These are phyloP conservation scores for Penicillium sp. DNA, from an alignment of 2,329 filamentous ascomycete species.

Conservation along the genomic window DNA sequence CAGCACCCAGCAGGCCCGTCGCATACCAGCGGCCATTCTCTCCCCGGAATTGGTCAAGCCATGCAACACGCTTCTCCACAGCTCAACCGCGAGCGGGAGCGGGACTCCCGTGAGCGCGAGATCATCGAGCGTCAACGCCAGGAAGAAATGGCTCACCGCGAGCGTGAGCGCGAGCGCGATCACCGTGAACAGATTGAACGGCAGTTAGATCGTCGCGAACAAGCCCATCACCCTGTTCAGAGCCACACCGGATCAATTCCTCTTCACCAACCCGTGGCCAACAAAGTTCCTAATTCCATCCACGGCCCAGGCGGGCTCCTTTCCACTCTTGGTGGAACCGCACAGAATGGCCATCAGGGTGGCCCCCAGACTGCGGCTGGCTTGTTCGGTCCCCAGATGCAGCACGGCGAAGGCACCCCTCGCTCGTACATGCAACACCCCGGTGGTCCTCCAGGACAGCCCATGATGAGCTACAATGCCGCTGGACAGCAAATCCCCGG, in stretches of 20 bases:
- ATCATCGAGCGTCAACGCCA: slow-evolving; percentile 50
- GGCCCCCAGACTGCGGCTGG: slow-evolving; percentile 60
- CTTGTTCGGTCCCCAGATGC: slow-evolving; percentile 62
- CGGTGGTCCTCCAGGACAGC: slow-evolving; percentile 53
- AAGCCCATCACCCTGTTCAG: slow-evolving; percentile 73
- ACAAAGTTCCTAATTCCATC: slow-evolving; percentile 75
- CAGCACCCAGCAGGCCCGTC: slow-evolving; percentile 41
- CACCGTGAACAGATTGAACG: slow-evolving; percentile 56
- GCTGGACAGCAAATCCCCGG: slow-evolving; percentile 46
- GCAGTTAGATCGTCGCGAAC: slow-evolving; percentile 54
- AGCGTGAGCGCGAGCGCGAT: slow-evolving; percentile 46
- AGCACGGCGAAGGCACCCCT: slow-evolving; percentile 55
- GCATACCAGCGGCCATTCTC: slow-evolving; percentile 38
- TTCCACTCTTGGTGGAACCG: slow-evolving; percentile 65
- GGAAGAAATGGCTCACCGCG: slow-evolving; percentile 58
- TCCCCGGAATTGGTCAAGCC: slow-evolving; percentile 43
- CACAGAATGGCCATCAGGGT: slow-evolving; percentile 53
- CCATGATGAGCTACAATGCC: slow-evolving; percentile 52
- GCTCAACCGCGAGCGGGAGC: slow-evolving; percentile 46
- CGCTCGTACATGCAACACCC: slow-evolving; percentile 63
- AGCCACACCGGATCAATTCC: slow-evolving; percentile 85
- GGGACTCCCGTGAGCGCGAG: slow-evolving; percentile 57
- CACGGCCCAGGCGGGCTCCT: slow-evolving; percentile 90
- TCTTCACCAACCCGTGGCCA: slow-evolving; percentile 90
- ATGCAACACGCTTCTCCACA: slow-evolving; percentile 46